Base-by-base conservation (phyloP, 2,329 filamentous ascomycete genomes). In the Fusarium liriodendri region DNA sequence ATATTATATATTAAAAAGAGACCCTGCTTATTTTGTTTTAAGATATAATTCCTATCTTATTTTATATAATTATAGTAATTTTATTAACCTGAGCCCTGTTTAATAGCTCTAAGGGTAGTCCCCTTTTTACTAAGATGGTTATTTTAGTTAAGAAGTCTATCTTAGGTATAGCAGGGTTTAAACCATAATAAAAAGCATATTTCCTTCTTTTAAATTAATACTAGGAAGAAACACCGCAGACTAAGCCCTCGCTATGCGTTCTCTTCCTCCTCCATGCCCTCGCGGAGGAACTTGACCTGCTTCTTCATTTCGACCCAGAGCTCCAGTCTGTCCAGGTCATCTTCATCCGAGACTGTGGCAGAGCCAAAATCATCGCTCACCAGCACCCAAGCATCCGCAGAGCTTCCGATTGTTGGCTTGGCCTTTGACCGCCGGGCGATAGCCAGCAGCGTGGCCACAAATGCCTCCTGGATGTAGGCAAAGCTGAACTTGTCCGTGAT, bases 381-480 rank as follows among this genome's bases (percentile, higher is more conserved):
- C 59, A 79, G 71, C 40, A 75, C 81, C 61, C 74, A 62, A 6
- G 73, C 73, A 27, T 82, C 81, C 6, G 83, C 80, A 35, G 63
- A 61, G 52, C 62, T 40, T 67, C 70, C 65, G 66, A 64, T 20
- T 45, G 69, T 42, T 47, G 29, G 22, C 45, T 40, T 45, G 11
- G 25, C 27, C 40, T 61, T 47, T 27, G 58, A 61, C 25, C 37
- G 47, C 58, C 82, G 82, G 0, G 90, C 91, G 66, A 93, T 88
- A 4, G 88, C 86, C 29, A 93, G 82, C 63, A 93, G 78, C 3
- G 89, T 87, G 1, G 90, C 90, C 1, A 93, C 89, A 77, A 93
- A 93, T 0, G 89, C 91, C 79, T 93, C 91, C 77, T 93, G 91
- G 80, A 93, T 87, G 77, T 93, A 93, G 0, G 91, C 91, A 78